A percentile compares a stretch with the other conserved stretches of the same genome.
Conservation (phyloP, 495 filamentous ascomycete species). For the Neurospora sp. region DNA sequence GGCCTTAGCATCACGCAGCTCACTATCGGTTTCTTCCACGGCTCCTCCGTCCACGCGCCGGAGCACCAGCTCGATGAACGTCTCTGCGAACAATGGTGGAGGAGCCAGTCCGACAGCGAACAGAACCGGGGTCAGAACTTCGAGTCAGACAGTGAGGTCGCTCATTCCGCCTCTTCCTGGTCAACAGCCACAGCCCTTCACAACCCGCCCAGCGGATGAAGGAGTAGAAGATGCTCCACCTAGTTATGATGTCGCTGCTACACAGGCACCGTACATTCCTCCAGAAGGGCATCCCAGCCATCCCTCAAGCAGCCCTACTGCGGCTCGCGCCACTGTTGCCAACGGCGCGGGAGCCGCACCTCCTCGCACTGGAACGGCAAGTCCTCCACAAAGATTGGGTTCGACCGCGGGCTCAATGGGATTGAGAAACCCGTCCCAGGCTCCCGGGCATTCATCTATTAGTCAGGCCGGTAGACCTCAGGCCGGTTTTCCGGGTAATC, state of each 20-base stretch:
- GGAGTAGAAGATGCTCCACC: constrained; percentile 59
- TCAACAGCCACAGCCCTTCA: constrained; percentile 8
- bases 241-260: constrained; percentile 71
- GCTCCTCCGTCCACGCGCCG: constrained; percentile 1
- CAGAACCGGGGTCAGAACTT: constrained; percentile 11
- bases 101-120: constrained; percentile 9
- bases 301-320: constrained; percentile 31
- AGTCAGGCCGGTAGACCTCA: not conserved
- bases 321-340: not conserved
- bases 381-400: not conserved
- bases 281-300: constrained; percentile 48
- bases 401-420: not conserved
- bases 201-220: constrained; percentile 31
- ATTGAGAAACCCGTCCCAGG: not conserved
- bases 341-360: constrained; percentile 1
- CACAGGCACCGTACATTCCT: constrained; percentile 51
- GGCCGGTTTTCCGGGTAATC: not conserved
- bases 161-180: constrained; percentile 27
- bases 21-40: not conserved
- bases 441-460: not conserved
- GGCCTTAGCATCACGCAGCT: not conserved
- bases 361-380: not conserved
- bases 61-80: constrained; percentile 11
- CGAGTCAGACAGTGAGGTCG: constrained; percentile 31
- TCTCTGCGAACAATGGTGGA: constrained; percentile 13